Evolutionary conservation across 805 yeast genomes (phyloP), one percentile per base, ranked within the genome.

Genomic region (Cyberlindnera subsufficiens): DNA sequence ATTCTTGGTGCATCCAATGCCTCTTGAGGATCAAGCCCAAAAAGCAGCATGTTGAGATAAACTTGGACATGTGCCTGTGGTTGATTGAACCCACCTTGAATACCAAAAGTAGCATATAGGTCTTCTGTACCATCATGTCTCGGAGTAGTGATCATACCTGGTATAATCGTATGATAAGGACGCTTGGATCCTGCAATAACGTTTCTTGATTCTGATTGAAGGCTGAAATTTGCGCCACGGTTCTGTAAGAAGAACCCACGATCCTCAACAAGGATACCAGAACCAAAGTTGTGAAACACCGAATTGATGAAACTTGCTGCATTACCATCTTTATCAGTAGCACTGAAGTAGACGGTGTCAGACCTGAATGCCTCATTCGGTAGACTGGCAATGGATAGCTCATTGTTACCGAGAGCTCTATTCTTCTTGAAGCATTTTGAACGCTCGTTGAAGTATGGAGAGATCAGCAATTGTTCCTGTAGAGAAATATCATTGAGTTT

Each of bases 11-110:
- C 78, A 56, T 86, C 93, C 31, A 85, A 60, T 5, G 89, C 80
- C 52, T 78, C 76, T 61, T 86, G 95, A 3, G 91, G 86, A 42
- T 76, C 73, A 53, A 80, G 61, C 0, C 79, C 80, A 58, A 81
- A 86, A 11, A 79, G 55, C 2, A 72, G 53, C 70, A 86, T 59
- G 58, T 86, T 86, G 47, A 85, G 61, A 32, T 76, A 80, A 31
- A 83, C 90, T 59, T 84, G 91, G 6, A 86, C 78, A 52, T 86
- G 95, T 2, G 90, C 90, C 53, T 83, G 87, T 3, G 95, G 95
- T 60, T 86, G 95, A 67, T 81, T 84, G 65, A 79, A 86, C 0
- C 91, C 95, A 15, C 95, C 95, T 88, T 84, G 85, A 47, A 82
- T 85, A 39, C 91, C 93, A 52, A 72, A 81, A n/a, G 82, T 65